phyloP scores from a whole-genome alignment of 1,284 basidiomycete genomes.

The Rhodotorula sp. region DNA sequence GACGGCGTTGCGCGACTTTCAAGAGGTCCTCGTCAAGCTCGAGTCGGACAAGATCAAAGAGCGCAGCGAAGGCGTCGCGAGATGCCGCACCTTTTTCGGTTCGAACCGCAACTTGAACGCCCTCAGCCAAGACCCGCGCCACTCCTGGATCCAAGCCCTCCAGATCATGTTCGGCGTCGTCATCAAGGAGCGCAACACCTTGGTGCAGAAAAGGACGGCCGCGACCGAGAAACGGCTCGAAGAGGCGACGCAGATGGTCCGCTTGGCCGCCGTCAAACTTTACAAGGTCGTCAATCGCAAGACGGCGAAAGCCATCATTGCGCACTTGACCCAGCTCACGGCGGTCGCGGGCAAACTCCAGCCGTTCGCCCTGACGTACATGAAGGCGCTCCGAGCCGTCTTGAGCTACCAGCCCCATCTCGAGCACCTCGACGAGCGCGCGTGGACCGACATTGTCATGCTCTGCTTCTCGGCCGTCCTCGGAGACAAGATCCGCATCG shows the following conservation, averaged over 20 bases:
- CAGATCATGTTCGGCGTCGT: conserved; percentile 70
- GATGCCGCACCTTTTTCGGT: conserved; percentile 62
- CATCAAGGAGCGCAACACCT: conserved; percentile 61
- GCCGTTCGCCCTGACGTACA: conserved; percentile 73
- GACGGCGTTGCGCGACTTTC: conserved; percentile 22
- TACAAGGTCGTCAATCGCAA: conserved; percentile 59
- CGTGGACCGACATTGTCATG: conserved; percentile 69
- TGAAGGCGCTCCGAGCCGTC: conserved; percentile 69
- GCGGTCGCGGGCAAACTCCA: conserved; percentile 57
- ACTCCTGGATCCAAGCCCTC: conserved; percentile 67
- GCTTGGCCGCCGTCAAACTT: conserved; percentile 67
- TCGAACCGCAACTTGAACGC: conserved; percentile 59
- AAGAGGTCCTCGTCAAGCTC: conserved; percentile 20
- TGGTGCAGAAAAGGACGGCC: conserved; percentile 54
- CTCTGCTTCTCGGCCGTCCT: conserved; percentile 75
- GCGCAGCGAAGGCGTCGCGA: conserved; percentile 64
- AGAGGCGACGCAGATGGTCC: conserved; percentile 63
- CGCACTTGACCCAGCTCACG: conserved; percentile 67
- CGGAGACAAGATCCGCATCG: conserved; percentile 58
- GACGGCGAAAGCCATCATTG: conserved; percentile 60
- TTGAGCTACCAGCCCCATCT: conserved; percentile 71
- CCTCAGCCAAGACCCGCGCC: conserved; percentile 53
- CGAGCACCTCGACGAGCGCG: conserved; percentile 64
- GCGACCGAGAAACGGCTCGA: conserved; percentile 61
- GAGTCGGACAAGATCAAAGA: conserved; percentile 62